phyloP scores from a whole-genome alignment of 1,284 basidiomycete genomes.

The Irpex sp. region DNA sequence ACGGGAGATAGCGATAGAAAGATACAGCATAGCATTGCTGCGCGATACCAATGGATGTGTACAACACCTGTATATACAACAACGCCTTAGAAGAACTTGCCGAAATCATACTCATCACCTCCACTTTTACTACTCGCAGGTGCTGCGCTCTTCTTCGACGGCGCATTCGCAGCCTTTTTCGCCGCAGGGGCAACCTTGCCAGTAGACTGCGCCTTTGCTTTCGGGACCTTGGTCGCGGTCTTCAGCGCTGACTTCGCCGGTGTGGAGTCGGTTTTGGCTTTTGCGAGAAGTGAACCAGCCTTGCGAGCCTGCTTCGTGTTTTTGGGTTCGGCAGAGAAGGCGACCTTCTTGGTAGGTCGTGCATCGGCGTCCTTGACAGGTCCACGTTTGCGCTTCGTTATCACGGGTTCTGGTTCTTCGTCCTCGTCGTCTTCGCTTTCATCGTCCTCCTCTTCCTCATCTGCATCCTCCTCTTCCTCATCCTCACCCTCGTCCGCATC shows the following conservation, averaged over 20 bases:
- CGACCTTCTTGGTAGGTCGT: conserved; percentile 46
- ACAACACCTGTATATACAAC: background rate
- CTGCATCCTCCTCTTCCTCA: conserved; percentile 18
- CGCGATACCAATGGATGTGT: background rate
- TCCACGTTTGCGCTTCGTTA: conserved; percentile 45
- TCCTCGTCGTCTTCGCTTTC: conserved; percentile 19
- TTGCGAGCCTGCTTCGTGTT: conserved; percentile 27
- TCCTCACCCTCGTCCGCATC: conserved; percentile 18
- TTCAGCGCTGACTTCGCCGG: conserved; percentile 12
- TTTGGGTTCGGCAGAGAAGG: conserved; percentile 31
- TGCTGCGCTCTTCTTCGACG: conserved; percentile 20
- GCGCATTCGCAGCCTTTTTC: conserved; percentile 22
- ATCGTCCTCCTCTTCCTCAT: conserved; percentile 17
- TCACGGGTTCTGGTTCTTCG: conserved; percentile 21
- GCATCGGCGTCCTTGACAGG: conserved; percentile 22
- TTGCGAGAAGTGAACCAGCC: conserved; percentile 12
- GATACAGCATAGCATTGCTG: too few species aligned
- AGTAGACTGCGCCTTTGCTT: conserved; percentile 1
- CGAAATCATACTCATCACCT: conserved; percentile 47
- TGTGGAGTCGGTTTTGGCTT: background rate
- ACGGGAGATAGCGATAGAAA: too few species aligned
- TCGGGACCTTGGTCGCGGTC: background rate
- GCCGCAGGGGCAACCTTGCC: conserved; percentile 1
- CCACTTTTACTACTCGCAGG: conserved; percentile 16
- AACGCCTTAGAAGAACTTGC: conserved; percentile 41